Base-by-base conservation (phyloP, 2,329 filamentous ascomycete species). In the Dryadomyces quercivorus region DNA sequence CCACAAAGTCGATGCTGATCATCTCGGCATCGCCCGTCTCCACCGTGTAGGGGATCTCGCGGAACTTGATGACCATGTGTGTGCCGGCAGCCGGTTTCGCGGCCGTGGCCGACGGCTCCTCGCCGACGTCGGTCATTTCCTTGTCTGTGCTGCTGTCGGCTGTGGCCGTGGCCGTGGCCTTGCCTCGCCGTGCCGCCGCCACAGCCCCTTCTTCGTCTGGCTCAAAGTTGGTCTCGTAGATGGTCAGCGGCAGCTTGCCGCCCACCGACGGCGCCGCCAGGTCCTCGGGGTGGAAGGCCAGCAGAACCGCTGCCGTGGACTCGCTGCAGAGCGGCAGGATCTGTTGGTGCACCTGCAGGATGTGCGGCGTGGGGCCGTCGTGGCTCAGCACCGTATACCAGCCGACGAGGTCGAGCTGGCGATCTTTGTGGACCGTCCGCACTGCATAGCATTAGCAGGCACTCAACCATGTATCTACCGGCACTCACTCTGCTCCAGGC, bases 1-100 rank as follows among this genome's bases (percentile, higher is more conserved):
- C 91, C 20, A 98, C 86, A 60, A 91, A 95, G 68, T 96, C 90
- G 63, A 98, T 88, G 61, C 88, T 87, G 60, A 98, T 97, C 90
- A 96, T 96, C 69, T 98, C 93, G 1, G 91, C 91, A 67, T 97
- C 91, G 10, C 88, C 89, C 0, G 91, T 95, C 70, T 97, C 93
- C 2, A 97, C 84, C 0, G 85, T 85, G 67, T 93, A 97, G 1
- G 85, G 81, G 10, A 97, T 70, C 64, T 94, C 86, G 57, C 85
- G 81, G 69, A 97, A 97, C 63, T 81, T 85, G 57, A 93, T 76
- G 51, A 77, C 80, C 22, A 82, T 66, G 2, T 72, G 67, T 18
- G 16, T 16, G 16, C 42, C n/a, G 10, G 42, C 42, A 3, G 42
- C 12, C 5, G 38, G 18, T 6, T 26, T 8, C 21, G 38, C 12